Base-by-base conservation (phyloP, 768 basidiomycete genomes). In the Clitopilus passeckerianus region DNA sequence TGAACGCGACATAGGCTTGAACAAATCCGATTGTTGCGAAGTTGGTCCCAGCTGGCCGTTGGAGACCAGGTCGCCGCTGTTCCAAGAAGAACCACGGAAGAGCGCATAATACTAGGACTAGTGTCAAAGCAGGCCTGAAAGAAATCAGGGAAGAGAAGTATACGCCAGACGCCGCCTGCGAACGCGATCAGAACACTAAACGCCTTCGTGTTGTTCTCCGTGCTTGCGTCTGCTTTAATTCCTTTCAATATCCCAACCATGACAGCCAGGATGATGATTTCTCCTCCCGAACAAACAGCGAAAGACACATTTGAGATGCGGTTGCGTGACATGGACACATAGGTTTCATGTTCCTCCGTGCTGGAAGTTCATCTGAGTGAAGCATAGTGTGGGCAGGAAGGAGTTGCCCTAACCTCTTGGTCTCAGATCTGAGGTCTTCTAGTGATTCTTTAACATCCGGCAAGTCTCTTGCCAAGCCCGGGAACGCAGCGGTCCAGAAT, bases 401-500 rank as follows among this genome's bases (percentile, higher is more conserved):
- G 10, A 53, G 35, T 43, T 12, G 8, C 6, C 64, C 75, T 54
- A 53, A 85, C 87, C 74, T 68, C 72, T 86, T 87, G 3, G 64
- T 66, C 8, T 80, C 81, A 7, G 67, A 57, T 43, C 71, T 70
- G 1, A 73, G 75, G 53, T 78, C 70, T 3, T 57, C 59, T 5
- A 76, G 71, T 1, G 86, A 89, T 54, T 76, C 69, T 61, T 81
- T 77, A n/a, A 91, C 82, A 64, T 89, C 84, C 0, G 87, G 85
- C 24, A 90, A 78, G 68, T 91, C 82, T 8, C 83, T 79, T 22
- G 86, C 86, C 15, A 92, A 76, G 16, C 87, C 89, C 0, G 90
- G 89, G 67, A 92, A 91, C 12, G 90, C 90, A 12, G 90, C 90
- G 0, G 87, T 89, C 89, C 89, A 92, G 71, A 91, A 92, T 0